Percentiles rank a stretch among this genome's conserved stretches.
Conservation (phyloP, 805 yeast species). For the Candida taoyuanica region DNA sequence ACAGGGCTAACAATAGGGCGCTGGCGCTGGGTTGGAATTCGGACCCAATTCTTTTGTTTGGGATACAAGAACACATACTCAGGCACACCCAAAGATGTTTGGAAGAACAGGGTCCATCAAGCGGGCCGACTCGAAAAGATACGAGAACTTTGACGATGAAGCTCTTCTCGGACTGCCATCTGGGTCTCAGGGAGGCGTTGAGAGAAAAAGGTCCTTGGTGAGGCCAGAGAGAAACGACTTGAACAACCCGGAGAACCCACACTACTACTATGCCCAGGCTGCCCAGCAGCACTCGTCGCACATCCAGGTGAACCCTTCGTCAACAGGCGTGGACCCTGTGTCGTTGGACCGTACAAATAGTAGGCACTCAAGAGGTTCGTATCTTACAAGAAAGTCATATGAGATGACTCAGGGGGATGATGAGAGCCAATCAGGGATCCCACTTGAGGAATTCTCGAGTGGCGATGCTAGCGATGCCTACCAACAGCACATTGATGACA, state of each 20-base stretch:
- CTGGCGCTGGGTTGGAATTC: too few relatives aligned
- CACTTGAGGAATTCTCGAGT: constrained; percentile 19
- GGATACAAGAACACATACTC: background rate
- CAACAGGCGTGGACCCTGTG: constrained; percentile 67
- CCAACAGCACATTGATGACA: too few relatives aligned
- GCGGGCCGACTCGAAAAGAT: constrained; percentile 19
- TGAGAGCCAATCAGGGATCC: constrained; percentile 16
- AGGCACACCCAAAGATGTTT: constrained; percentile 15
- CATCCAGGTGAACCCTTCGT: constrained; percentile 60
- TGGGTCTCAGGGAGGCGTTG: constrained; percentile 26
- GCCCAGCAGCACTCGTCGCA: constrained; percentile 62
- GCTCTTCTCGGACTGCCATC: constrained; percentile 27
- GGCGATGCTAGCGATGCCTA: constrained; percentile 6
- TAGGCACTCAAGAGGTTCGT: constrained; percentile 13
- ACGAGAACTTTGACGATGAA: constrained; percentile 30
- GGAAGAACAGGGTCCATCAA: constrained; percentile 24
- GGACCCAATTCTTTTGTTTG: too few relatives aligned
- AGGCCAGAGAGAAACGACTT: constrained; percentile 76
- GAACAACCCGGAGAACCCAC: constrained; percentile 64
- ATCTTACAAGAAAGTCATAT: constrained; percentile 4
- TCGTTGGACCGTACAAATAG: constrained; percentile 14
- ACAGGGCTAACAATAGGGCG: background rate
- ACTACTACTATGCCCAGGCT: constrained; percentile 71
- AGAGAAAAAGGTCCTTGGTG: constrained; percentile 63
- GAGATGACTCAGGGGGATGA: constrained; percentile 5